Conservation (phyloP, 306 rosid genomes). For the Arachis hypogaea region DNA sequence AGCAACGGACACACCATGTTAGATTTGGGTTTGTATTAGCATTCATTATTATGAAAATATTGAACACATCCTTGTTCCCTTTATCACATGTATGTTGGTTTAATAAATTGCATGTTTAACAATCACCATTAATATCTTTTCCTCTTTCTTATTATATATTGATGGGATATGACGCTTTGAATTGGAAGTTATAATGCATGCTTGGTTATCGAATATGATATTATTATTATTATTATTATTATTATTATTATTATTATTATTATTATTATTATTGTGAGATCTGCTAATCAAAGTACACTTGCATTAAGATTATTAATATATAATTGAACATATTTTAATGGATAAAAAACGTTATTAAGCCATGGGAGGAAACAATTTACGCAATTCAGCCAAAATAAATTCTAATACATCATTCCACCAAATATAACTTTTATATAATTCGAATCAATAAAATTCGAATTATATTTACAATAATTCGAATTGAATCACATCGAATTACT, state of each 20-base stretch:
- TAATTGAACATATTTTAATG: no score
- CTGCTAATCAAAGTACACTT: no score
- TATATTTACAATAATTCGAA: no score
- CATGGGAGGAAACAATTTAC: no score
- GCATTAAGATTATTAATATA: no score
- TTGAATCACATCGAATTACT: no score
- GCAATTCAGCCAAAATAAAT: no score
- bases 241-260: background rate
- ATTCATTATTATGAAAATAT: slow-evolving; percentile 25
- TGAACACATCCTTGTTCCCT: slow-evolving; percentile 56
- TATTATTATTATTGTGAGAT: slow-evolving; percentile 20
- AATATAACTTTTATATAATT: no score
- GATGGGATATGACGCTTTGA: slow-evolving; percentile 31
- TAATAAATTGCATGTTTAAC: no score
- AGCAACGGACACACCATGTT: slow-evolving; percentile 46
- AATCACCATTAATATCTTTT: background rate
- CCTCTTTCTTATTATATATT: background rate
- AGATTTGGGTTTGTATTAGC: slow-evolving; percentile 18
- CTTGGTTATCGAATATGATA: background rate
- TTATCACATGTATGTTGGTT: background rate
- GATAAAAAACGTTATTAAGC: no score
- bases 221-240: slow-evolving; percentile 19
- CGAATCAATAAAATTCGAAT: no score
- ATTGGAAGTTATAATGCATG: slow-evolving; percentile 9
- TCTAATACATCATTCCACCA: no score